Base-by-base conservation (phyloP, 2,329 filamentous ascomycete genomes). In the Fusarium sp. region DNA sequence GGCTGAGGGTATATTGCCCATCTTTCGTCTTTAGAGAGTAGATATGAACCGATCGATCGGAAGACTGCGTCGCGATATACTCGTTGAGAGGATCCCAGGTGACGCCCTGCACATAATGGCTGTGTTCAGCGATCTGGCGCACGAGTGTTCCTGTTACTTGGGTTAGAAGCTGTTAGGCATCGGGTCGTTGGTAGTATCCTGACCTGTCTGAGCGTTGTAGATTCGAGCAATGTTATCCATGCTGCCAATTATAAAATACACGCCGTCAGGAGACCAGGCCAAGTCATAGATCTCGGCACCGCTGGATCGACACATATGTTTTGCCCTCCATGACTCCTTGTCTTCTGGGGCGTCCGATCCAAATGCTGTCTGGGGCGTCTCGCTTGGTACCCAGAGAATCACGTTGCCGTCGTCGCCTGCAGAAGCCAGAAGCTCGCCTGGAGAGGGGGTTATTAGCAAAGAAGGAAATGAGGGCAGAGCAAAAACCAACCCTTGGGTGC, bases 171-270 rank as follows among this genome's bases (percentile, higher is more conserved):
- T 29, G 47, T 55, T 42, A 20, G 39, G 31, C 27, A 47, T 33
- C 18, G 43, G 11, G 18, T 48, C 11, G 29, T 18, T 7, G 15
- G 18, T 35, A 45, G 39, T n/a, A 47, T 64, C 71, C 85, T 67
- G 83, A 94, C 93, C 95, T 74, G 92, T 96, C 68, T 92, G 91
- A 57, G 94, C 92, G 79, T 97, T 97, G 84, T 97, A 98, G 73
- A 99, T 98, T 61, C 95, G 88, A 59, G 96, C 94, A 77, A 98
- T 91, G 78, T 99, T 99, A 82, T 99, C 96, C 94, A 99, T 98
- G 81, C 96, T 98, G 37, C 96, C 96, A 23, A 96, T 97, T 73
- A 99, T 97, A 82, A 99, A 97, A 81, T 96, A 96, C 37, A 90
- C 84, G 37, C 92, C 94, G 79, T 99, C 96, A n/a, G 96, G 96